Evolutionary conservation across 2,329 filamentous ascomycete genomes (phyloP).

Genomic region (Alternaria novae-zelandiae): DNA sequence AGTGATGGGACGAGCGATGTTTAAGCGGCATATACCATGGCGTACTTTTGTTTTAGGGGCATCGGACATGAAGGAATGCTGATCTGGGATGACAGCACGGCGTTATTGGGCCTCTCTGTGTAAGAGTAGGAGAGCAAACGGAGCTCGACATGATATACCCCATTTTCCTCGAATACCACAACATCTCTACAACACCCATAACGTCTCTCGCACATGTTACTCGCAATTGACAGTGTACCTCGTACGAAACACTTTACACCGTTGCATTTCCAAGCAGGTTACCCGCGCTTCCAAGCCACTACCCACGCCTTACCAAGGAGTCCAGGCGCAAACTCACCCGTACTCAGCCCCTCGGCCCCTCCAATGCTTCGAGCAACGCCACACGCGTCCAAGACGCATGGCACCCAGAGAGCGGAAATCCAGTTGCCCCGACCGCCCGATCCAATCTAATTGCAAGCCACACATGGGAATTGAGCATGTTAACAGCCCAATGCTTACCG

Average conservation of each 20-base stretch:
- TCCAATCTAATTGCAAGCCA: neutral
- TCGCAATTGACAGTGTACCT: neutral
- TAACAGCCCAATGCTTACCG: neutral
- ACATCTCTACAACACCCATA: neutral
- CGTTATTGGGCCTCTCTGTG: constrained; percentile 17
- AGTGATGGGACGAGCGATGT: constrained; percentile 17
- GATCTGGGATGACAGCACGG: constrained; percentile 27
- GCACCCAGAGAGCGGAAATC: neutral
- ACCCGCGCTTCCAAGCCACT: constrained; percentile 3
- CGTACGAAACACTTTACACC: neutral
- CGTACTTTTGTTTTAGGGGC: constrained; percentile 12
- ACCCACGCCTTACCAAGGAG: neutral
- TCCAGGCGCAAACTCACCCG: neutral
- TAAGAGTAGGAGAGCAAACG: neutral
- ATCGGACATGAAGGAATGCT: constrained; percentile 14
- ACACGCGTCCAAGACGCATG: neutral
- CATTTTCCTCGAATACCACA: constrained; percentile 12
- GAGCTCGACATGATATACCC: constrained; percentile 31
- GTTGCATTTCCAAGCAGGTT: constrained; percentile 3
- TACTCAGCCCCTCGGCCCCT: neutral
- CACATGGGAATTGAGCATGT: neutral
- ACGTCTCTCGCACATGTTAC: neutral
- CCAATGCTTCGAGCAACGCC: neutral
- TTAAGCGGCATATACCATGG: constrained; percentile 32
- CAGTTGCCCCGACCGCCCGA: neutral